Base-by-base conservation (phyloP, 805 yeast genomes). In the Saccharomyces mikatae region DNA sequence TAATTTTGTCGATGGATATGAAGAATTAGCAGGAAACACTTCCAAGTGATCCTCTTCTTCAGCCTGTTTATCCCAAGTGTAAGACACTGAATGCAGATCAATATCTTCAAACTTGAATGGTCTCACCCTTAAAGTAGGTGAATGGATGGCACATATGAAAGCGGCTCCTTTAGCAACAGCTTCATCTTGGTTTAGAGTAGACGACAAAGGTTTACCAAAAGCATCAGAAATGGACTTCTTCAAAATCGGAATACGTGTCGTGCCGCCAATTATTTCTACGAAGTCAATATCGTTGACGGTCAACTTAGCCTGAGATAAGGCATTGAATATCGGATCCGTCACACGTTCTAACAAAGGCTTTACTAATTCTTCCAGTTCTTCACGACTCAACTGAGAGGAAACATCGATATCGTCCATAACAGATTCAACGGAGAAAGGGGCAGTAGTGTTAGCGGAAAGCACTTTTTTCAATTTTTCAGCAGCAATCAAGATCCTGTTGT, bases 101-200 rank as follows among this genome's bases (percentile, higher is more conserved):
- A 84, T 76, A 74, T 94, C 99, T 78, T 92, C 97, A 71, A 91
- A 94, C 77, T 92, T 92, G 86, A 94, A 94, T 63, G 97, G 97
- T 77, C 98, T 87, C 52, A 94, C 99, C 78, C 99, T 88, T 67
- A 94, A 83, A 61, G 97, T 91, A 75, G 99, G 99, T 36, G 98
- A 92, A 80, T 91, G 98, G 78, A 90, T 88, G 63, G 99, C 99
- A 75, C 99, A 94, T 69, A 94, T 87, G 76, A 94, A 94, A 50
- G 99, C 97, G 67, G 96, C 96, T 79, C 99, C 99, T 75, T 92
- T 89, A 54, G 99, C 98, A 72, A 92, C 87, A 60, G 99, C 97
- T 81, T 94, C 99, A 72, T 94, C 99, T 78, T 91, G 97, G 82
- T 94, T 94, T 76, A 95, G 83, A 64, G 98, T 95, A 79, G 87